Evolutionary conservation across 192 early-diverging fungal genomes (phyloP), one percentile per base, ranked within the genome.

Genomic region (Coemansia umbellata): DNA sequence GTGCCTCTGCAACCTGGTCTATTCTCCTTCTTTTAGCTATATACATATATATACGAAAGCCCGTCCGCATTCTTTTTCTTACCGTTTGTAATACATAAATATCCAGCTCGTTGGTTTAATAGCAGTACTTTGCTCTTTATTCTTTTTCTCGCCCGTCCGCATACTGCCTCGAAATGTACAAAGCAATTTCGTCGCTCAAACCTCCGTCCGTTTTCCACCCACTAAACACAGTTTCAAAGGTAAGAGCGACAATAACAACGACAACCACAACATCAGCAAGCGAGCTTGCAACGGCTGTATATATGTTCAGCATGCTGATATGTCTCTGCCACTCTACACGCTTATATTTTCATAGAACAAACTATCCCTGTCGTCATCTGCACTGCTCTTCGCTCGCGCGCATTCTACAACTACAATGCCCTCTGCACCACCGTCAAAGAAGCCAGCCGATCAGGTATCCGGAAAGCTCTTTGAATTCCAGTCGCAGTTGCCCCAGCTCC

Each of bases 401-500:
- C 54, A 41, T 31, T 55, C 58, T n/a, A 50, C 62, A 37, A 54
- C 55, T 31, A 37, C 55, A 50, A 69, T 69, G 66, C 55, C 59
- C 23, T 61, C 66, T 7, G 43, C 64, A 9, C 18, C 73, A 32
- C 55, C 50, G 21, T 26, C 57, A 52, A 42, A 37, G 31, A 61
- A 61, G 59, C 23, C 58, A 15, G 22, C 32, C 50, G 48, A 41
- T 23, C 48, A 51, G 22, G n/a, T 64, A 4, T 40, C 53, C 37
- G 83, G 82, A 3, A 85, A 85, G 56, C 84, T 91, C 77, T 80
- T 82, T 52, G 81, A 81, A 50, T 86, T 85, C 79, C 87, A 91
- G 63, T 69, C 62, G 19, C 80, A 81, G 54, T 79, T 98, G 43
- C 91, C 93, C 36, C 87, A 85, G 58, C 83, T 98, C 37, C 93